phyloP scores from a whole-genome alignment of 129 eudicot genomes.

The Flaveria bidentis region DNA sequence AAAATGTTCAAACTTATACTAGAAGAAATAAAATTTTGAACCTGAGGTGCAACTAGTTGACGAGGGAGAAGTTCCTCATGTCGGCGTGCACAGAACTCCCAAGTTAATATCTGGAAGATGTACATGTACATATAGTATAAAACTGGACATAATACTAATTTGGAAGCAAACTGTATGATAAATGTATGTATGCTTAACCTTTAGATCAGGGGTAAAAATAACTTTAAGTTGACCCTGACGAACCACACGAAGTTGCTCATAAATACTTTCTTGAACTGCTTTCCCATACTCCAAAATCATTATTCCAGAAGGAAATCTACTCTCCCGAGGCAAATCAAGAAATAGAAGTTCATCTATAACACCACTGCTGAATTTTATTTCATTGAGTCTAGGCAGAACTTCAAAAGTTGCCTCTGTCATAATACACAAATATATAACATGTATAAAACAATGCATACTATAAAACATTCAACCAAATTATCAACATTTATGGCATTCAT shows the following conservation, averaged over 20 bases:
- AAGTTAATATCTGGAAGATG: slow-evolving; percentile 51
- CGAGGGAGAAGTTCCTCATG: slow-evolving; percentile 85
- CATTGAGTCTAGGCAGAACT: slow-evolving; percentile 75
- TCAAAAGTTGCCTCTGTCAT: slow-evolving; percentile 76
- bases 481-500: background rate
- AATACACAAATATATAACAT: background rate
- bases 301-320: slow-evolving; percentile 57
- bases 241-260: slow-evolving; percentile 81
- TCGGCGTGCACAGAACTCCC: slow-evolving; percentile 85
- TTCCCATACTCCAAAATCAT: slow-evolving; percentile 76
- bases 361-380: slow-evolving; percentile 80
- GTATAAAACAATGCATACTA: background rate
- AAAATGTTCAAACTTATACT: background rate
- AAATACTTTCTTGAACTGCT: slow-evolving; percentile 84
- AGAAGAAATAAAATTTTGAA: slow-evolving; percentile 19
- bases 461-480: background rate
- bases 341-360: slow-evolving; percentile 70
- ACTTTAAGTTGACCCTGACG: slow-evolving; percentile 83
- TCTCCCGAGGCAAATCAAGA: slow-evolving; percentile 75
- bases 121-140: background rate
- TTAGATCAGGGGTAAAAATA: slow-evolving; percentile 63
- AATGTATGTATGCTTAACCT: slow-evolving; percentile 34
- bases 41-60: slow-evolving; percentile 73
- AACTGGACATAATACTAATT: background rate
- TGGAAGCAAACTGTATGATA: background rate